phyloP scores from a whole-genome alignment of 2,329 filamentous ascomycete genomes.

The Dothiorella sarmentorum region DNA sequence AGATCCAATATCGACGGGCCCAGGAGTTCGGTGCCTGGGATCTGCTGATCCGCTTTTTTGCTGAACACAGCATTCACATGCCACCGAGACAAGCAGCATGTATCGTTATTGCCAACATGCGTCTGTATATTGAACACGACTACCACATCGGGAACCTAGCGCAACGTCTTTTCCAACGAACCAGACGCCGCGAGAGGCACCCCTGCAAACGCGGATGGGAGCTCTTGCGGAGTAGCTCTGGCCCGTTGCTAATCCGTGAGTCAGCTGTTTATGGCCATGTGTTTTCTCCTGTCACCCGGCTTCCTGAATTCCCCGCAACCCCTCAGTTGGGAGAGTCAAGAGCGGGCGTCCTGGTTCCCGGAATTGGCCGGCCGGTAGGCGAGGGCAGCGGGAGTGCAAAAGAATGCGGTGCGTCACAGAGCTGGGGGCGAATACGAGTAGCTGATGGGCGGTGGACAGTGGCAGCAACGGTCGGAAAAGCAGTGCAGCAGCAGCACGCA shows the following conservation, averaged over 20 bases:
- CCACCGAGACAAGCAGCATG: background rate
- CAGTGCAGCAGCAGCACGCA: background rate
- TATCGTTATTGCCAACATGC: conserved; percentile 5
- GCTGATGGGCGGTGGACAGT: background rate
- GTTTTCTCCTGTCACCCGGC: conserved; percentile 6
- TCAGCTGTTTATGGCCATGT: too few relatives aligned
- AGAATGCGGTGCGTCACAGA: background rate
- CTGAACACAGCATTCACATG: conserved; percentile 1
- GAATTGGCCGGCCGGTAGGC: background rate
- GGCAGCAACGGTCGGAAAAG: background rate
- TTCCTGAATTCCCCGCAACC: conserved; percentile 12
- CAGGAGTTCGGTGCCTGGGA: conserved; percentile 3
- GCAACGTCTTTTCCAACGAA: background rate
- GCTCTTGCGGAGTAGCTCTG: background rate
- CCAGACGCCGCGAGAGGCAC: background rate
- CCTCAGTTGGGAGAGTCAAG: background rate
- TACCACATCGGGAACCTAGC: background rate
- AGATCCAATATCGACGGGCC: background rate
- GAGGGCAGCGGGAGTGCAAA: background rate
- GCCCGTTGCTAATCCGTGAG: background rate
- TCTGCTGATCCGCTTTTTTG: conserved; percentile 9
- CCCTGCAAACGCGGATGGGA: background rate
- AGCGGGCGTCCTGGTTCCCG: background rate
- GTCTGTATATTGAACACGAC: conserved; percentile 6
- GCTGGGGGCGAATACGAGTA: conserved; percentile 5